These are phyloP conservation scores for Fraxinus ornus DNA, from an alignment of 305 asterid species.

Conservation along the genomic window DNA sequence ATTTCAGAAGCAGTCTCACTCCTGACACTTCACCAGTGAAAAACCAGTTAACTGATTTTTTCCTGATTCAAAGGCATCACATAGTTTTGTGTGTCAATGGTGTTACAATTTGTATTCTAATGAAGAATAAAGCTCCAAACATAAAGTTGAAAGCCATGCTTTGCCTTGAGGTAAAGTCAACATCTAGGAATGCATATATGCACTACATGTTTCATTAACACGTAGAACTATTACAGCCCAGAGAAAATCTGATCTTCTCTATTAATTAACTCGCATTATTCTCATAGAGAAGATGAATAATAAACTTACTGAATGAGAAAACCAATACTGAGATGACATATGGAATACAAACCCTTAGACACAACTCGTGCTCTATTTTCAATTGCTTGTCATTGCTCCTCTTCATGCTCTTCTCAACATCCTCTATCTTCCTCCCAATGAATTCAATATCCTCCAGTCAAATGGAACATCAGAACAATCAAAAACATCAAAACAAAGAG, in stretches of 20 bases:
- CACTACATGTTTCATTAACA: neutral
- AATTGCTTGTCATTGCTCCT: slow-evolving; percentile 98
- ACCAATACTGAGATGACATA: slow-evolving; percentile 16
- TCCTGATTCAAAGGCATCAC: neutral
- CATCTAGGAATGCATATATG: neutral
- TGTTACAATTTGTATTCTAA: neutral
- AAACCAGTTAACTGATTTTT: neutral
- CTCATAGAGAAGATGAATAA: neutral
- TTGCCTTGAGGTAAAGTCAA: neutral
- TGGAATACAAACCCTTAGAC: slow-evolving; percentile 57
- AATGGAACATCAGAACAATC: slow-evolving; percentile 12
- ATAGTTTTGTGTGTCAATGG: neutral
- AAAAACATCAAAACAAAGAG: slow-evolving; percentile 13
- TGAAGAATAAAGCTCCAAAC: neutral
- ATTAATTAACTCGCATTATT: neutral
- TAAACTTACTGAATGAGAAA: neutral
- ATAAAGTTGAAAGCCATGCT: neutral
- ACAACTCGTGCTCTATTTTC: slow-evolving; percentile 84
- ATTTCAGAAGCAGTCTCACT: neutral
- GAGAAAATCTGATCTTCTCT: neutral
- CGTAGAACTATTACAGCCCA: neutral
- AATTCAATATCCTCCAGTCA: slow-evolving; percentile 79
- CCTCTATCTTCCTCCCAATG: slow-evolving; percentile 83
- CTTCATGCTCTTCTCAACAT: slow-evolving; percentile 98
- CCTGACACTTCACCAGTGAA: neutral